phyloP scores from a whole-genome alignment of 176 grass and related monocot genomes.

The Carex scoparia region DNA sequence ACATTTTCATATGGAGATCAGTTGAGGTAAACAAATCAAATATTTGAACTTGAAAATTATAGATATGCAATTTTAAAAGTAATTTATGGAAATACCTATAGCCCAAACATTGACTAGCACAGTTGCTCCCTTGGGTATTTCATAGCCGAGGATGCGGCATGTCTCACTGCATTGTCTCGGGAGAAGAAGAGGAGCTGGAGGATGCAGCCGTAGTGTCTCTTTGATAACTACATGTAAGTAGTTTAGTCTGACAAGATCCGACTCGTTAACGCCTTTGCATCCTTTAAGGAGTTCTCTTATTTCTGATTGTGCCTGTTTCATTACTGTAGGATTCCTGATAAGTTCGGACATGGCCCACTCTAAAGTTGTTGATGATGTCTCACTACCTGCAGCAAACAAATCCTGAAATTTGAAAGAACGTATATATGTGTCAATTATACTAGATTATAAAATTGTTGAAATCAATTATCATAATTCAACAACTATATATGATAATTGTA shows the following conservation, averaged over 20 bases:
- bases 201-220: neutral
- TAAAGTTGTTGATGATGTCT: neutral
- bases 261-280: neutral
- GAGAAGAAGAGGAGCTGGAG: neutral
- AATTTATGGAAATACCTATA: neutral
- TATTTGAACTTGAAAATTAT: no score
- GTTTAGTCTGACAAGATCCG: neutral
- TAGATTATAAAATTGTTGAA: neutral
- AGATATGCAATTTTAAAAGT: no score
- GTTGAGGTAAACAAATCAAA: no score
- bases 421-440: neutral
- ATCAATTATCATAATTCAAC: neutral
- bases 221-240: neutral
- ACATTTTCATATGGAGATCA: no score
- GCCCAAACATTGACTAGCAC: slow-evolving; percentile 3
- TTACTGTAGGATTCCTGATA: neutral
- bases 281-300: neutral
- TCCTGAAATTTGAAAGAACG: neutral
- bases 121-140: neutral
- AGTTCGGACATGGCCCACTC: neutral
- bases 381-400: neutral
- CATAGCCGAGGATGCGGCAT: neutral
- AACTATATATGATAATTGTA: neutral
- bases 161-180: neutral
- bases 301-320: slow-evolving; percentile 12